These are phyloP conservation scores for Monosporascus sp. DNA, from an alignment of 2,329 filamentous ascomycete genomes.

Conservation along the genomic window DNA sequence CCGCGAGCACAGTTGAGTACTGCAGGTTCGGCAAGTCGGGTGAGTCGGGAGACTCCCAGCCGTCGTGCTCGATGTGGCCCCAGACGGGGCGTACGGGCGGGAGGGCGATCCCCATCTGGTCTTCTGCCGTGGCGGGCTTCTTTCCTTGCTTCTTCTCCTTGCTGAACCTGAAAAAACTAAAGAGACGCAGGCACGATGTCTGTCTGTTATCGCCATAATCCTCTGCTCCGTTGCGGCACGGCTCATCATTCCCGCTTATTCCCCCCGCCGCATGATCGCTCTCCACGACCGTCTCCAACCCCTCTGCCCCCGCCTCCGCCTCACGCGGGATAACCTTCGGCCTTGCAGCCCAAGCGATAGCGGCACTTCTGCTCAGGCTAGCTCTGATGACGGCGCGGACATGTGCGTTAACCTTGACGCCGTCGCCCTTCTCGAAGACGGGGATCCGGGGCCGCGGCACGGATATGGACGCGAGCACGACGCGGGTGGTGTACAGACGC, in stretches of 20 bases:
- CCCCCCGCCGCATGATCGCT: conserved; percentile 2
- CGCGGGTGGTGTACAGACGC: conserved; percentile 82
- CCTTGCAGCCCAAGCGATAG: conserved; percentile 71
- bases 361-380: conserved; percentile 69
- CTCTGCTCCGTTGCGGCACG: not conserved
- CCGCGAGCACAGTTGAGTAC: conserved; percentile 73
- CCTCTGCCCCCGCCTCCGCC: conserved; percentile 13
- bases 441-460: conserved; percentile 75
- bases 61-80: conserved; percentile 79
- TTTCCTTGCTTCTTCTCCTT: not conserved
- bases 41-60: conserved; percentile 79
- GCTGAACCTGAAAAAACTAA: conserved; percentile 27
- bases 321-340: conserved; percentile 51
- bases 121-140: conserved; percentile 23
- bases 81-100: conserved; percentile 54
- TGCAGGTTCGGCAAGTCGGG: conserved; percentile 74
- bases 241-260: not conserved
- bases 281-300: conserved; percentile 9
- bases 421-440: conserved; percentile 63
- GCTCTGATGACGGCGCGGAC: conserved; percentile 73
- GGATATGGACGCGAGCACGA: conserved; percentile 74
- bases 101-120: conserved; percentile 42
- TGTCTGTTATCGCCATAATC: conserved; percentile 3
- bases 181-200: not conserved
- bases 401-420: conserved; percentile 51